Conservation (phyloP, 306 rosid species). For the Quercus parvula region DNA sequence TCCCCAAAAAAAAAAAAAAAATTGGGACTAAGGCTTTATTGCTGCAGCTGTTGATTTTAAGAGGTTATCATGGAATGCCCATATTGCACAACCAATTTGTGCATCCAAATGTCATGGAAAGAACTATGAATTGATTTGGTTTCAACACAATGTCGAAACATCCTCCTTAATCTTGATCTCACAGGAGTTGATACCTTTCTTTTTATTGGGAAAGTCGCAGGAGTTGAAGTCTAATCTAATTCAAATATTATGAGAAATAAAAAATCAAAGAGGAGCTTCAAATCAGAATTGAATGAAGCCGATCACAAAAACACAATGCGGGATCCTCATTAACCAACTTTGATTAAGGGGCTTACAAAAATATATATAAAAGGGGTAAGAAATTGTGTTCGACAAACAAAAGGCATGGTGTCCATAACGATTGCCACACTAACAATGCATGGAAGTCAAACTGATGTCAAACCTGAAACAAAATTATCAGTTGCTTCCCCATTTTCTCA, state of each 20-base stretch:
- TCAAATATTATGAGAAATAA: not conserved
- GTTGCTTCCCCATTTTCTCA: conserved; percentile 73
- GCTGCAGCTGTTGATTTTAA: too few species aligned
- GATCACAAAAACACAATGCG: not conserved
- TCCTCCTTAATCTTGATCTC: not conserved
- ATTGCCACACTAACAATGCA: conserved; percentile 8
- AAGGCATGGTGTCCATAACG: conserved; percentile 1
- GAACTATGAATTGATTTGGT: not conserved
- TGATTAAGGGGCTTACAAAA: not conserved
- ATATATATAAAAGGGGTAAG: not conserved
- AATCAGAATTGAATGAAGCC: not conserved
- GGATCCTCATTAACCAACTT: not conserved
- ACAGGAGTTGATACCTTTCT: not conserved
- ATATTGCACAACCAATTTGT: too few species aligned
- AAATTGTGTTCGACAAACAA: not conserved
- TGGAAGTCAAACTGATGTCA: conserved; percentile 16
- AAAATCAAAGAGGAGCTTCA: not conserved
- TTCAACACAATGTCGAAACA: not conserved
- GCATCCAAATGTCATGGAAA: too few species aligned
- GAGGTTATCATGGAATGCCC: too few species aligned
- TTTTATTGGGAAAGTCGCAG: too few species aligned
- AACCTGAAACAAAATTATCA: conserved; percentile 35
- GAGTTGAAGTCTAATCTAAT: not conserved
- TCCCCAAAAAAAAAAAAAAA: too few species aligned
- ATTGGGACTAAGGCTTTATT: too few species aligned